phyloP scores from a whole-genome alignment of 495 filamentous ascomycete genomes.

The Cryomyces minteri region DNA sequence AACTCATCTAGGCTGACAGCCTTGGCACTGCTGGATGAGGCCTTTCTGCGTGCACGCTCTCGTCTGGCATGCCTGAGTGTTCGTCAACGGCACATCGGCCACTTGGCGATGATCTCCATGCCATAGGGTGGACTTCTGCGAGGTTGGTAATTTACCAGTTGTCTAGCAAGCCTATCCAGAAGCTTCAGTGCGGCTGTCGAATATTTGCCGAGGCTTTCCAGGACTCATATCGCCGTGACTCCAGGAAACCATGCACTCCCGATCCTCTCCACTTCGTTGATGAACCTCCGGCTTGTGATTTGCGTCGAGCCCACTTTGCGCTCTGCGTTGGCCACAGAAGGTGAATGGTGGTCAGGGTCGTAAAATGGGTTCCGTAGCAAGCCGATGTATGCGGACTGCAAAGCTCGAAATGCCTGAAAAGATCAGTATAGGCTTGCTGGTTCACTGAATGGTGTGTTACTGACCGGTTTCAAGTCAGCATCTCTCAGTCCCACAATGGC shows the following conservation, averaged over 20 bases:
- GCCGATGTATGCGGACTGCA: slow-evolving; percentile 79
- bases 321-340: slow-evolving; percentile 21
- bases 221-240: slow-evolving; percentile 14
- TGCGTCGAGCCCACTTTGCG: slow-evolving; percentile 32
- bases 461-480: slow-evolving; percentile 61
- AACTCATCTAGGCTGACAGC: too few species aligned
- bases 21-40: too few species aligned
- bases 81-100: too few species aligned
- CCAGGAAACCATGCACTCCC: slow-evolving; percentile 53
- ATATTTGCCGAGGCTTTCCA: too few species aligned
- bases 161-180: too few species aligned
- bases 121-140: too few species aligned
- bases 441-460: slow-evolving; percentile 8
- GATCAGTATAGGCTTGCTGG: too few species aligned
- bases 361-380: slow-evolving; percentile 93
- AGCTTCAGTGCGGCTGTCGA: too few species aligned
- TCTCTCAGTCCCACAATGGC: slow-evolving; percentile 46
- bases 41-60: too few species aligned
- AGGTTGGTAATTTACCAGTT: too few species aligned
- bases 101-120: too few species aligned
- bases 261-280: slow-evolving; percentile 65
- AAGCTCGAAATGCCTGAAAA: slow-evolving; percentile 60
- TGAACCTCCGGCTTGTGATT: slow-evolving; percentile 69
- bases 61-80: too few species aligned
- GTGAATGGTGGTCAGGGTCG: slow-evolving; percentile 66